Conservation (phyloP, 805 yeast genomes). For the Candida loeiensis region DNA sequence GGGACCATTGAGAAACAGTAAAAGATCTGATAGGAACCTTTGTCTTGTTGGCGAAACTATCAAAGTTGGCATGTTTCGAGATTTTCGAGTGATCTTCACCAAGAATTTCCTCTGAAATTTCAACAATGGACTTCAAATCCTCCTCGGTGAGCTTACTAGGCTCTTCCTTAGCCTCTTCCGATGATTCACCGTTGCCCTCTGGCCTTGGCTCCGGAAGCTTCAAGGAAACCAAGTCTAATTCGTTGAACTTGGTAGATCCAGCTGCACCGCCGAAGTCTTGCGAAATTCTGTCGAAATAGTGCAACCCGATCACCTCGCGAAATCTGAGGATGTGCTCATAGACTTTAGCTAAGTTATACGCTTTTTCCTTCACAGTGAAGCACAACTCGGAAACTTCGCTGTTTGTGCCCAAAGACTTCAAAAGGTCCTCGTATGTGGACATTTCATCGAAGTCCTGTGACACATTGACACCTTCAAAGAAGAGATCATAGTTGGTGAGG, state of each 20-base stretch:
- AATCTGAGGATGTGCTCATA: constrained; percentile 59
- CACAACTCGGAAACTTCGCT: constrained; percentile 27
- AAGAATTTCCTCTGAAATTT: constrained; percentile 10
- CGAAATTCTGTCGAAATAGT: constrained; percentile 41
- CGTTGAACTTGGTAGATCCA: constrained; percentile 50
- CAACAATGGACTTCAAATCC: constrained; percentile 9
- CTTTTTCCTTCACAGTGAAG: constrained; percentile 47
- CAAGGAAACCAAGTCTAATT: constrained; percentile 37
- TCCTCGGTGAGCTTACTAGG: constrained; percentile 11
- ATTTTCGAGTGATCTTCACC: constrained; percentile 10
- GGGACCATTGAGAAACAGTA: constrained; percentile 76
- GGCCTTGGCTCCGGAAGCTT: constrained; percentile 14
- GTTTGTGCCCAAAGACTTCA: constrained; percentile 18
- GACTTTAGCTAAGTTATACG: constrained; percentile 60
- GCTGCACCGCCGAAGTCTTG: constrained; percentile 39
- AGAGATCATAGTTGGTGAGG: constrained; percentile 57
- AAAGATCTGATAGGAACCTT: constrained; percentile 54
- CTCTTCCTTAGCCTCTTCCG: constrained; percentile 19
- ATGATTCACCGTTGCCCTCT: constrained; percentile 2
- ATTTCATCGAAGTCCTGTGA: constrained; percentile 24
- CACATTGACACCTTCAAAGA: constrained; percentile 30
- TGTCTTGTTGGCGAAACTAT: constrained; percentile 24
- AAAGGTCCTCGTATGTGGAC: constrained; percentile 22
- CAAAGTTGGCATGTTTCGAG: constrained; percentile 23
- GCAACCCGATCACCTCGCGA: constrained; percentile 58